Evolutionary conservation across 495 filamentous ascomycete species (phyloP), one percentile per base, ranked within the genome.

Genomic region (Xylaria palmicola): DNA sequence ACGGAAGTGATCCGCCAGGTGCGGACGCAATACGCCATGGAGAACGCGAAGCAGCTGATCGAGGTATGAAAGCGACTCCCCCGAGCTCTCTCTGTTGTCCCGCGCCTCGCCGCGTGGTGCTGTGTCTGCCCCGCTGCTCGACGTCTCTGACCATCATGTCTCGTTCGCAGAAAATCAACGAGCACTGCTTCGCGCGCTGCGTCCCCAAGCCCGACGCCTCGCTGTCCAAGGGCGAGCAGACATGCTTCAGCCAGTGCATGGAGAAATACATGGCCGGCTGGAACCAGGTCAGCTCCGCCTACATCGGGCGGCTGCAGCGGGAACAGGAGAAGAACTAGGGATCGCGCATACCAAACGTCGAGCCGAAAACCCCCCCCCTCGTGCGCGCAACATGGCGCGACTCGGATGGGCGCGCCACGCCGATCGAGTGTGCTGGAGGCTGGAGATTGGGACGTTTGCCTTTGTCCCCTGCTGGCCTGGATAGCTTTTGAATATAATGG

Each of bases 261-360:
- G 91, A 97, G 72, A 98, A 98, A 79, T 98, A 98, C 80, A 96
- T 97, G 83, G 76, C 81, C 24, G 84, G 90, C 32, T 98, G 95
- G 95, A 97, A 97, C 74, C 79, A 81, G 57, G 89, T 96, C 59
- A 91, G 86, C 74, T 71, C 82, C 60, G 80, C 86, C 26, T 96
- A 96, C 72, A 81, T 96, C 63, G 68, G 68, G 49, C 82, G 91
- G 67, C 81, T 96, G 75, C 86, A 90, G 69, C 77, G 81, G 59
- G 88, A 91, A 54, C 62, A 72, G 40, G 64, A 47, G 9, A 54
- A 8, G 9, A 32, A 37, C 13, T 0, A n/a, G 7, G n/a, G n/a
- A n/a, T 13, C 5, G 44, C 45, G 13, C 32, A 36, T 20, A 13
- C 6, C n/a, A 29, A 44, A 34, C 36, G 9, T 7, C 1, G 41